Evolutionary conservation across 257 asterid species (phyloP).

Genomic region (Echium plantagineum): DNA sequence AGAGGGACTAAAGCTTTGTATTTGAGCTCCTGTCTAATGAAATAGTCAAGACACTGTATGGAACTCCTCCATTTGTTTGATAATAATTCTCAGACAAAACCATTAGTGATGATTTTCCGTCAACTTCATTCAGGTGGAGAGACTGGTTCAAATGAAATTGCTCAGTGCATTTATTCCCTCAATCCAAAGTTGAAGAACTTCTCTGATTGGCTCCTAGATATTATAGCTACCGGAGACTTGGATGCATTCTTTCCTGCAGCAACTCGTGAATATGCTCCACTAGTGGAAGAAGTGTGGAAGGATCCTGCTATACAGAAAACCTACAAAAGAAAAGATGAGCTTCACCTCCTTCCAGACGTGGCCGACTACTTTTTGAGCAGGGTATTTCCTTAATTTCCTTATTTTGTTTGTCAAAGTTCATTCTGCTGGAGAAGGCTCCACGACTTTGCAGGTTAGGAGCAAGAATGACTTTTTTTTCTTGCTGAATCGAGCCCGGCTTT

Average conservation of each 20-base stretch:
- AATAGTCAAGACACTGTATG: background rate
- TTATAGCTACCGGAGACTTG: slow-evolving; percentile 38
- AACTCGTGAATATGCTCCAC: slow-evolving; percentile 46
- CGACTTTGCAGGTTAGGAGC: background rate
- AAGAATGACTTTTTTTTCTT: background rate
- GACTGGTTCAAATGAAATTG: slow-evolving; percentile 18
- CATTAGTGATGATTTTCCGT: background rate
- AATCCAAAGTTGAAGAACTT: slow-evolving; percentile 31
- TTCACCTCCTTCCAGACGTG: slow-evolving; percentile 37
- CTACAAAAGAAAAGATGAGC: slow-evolving; percentile 49
- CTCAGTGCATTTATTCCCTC: slow-evolving; percentile 35
- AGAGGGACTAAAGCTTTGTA: background rate
- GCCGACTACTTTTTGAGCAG: slow-evolving; percentile 55
- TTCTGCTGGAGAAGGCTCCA: background rate
- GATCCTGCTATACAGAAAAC: slow-evolving; percentile 70
- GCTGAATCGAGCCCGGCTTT: no score
- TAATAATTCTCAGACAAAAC: background rate
- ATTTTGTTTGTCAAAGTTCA: background rate
- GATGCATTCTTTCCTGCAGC: slow-evolving; percentile 38
- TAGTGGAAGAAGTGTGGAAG: slow-evolving; percentile 52
- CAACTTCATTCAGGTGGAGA: slow-evolving; percentile 16
- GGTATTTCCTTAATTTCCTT: slow-evolving; percentile 24
- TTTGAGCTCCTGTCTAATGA: background rate
- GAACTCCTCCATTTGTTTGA: slow-evolving; percentile 3
- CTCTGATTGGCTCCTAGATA: slow-evolving; percentile 47